These are phyloP conservation scores for Santalum album DNA, from an alignment of 164 flowering plant species.

Conservation along the genomic window DNA sequence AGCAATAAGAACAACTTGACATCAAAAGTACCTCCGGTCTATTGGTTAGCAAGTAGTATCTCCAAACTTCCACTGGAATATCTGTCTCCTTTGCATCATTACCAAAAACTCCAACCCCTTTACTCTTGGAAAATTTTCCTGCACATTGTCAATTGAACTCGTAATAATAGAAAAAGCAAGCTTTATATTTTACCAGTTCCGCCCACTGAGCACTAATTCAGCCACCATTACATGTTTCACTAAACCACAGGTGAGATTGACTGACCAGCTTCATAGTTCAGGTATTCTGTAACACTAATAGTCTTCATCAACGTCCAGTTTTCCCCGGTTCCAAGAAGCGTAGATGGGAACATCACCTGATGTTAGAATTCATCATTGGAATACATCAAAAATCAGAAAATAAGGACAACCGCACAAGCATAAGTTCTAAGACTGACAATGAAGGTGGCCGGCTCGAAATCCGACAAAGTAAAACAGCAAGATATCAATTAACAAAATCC, in stretches of 20 bases:
- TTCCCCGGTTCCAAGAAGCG: conserved; percentile 84
- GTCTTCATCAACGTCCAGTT: conserved; percentile 93
- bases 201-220: background rate
- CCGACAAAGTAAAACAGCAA: no score
- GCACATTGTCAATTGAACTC: conserved; percentile 5
- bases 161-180: background rate
- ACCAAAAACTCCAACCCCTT: conserved; percentile 10
- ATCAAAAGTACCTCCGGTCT: conserved; percentile 10
- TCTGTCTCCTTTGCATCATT: conserved; percentile 10
- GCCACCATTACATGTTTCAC: background rate
- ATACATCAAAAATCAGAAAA: background rate
- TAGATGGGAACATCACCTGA: conserved; percentile 93
- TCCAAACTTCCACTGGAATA: conserved; percentile 11
- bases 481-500: no score
- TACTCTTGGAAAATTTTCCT: conserved; percentile 43
- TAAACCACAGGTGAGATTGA: no score
- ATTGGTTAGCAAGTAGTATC: conserved; percentile 10
- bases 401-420: background rate
- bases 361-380: background rate
- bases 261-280: conserved; percentile 85
- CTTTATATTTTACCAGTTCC: background rate
- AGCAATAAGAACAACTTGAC: background rate
- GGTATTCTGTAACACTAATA: conserved; percentile 87
- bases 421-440: no score
- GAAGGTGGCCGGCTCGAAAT: no score